Evolutionary conservation across 1,284 basidiomycete species (phyloP), one percentile per base, ranked within the genome.

Genomic region (Coriolopsis trogii): DNA sequence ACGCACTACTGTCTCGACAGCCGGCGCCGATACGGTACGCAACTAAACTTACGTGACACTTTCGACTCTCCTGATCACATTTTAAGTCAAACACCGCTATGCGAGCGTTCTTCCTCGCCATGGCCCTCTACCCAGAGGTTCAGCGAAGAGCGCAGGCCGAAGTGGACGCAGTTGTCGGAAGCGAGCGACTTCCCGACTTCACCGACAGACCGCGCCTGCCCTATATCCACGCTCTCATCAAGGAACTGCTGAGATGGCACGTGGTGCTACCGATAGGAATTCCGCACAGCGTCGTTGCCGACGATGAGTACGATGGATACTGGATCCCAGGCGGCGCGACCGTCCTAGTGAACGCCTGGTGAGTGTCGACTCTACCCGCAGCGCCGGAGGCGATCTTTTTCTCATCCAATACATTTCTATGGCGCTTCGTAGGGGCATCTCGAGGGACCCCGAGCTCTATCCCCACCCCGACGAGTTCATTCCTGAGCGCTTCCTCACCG

Each of bases 191-290:
- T 3, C 72, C 72, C 0, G 58, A 54, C 7, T 64, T 71, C 31
- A 47, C 45, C 2, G 70, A 73, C 42, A 42, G 63, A 7, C 41
- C 46, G 3, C 38, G 45, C 7, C 45, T 73, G 8, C 66, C 69
- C 0, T 72, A 70, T 47, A 49, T 70, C 12, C 49, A 63, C 10
- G 67, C 66, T 1, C 45, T 69, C 10, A 52, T 70, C 4, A 65
- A 67, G 33, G 72, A 74, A 54, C 53, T 64, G 0, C 26, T 68
- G 24, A 56, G 70, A 16, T 72, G 70, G 70, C 39, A 55, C n/a
- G 46, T 57, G 15, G 49, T 58, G 6, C 25, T 33, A 1, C 58
- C 61, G 1, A 21, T 54, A 9, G 63, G 51, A 1, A 4, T 59
- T 7, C 36, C 41, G 1, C 56, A 51, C 28, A 18, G 30, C 4